Conservation (phyloP, 176 grass and related monocot genomes). For the Oropetium thomaeum region DNA sequence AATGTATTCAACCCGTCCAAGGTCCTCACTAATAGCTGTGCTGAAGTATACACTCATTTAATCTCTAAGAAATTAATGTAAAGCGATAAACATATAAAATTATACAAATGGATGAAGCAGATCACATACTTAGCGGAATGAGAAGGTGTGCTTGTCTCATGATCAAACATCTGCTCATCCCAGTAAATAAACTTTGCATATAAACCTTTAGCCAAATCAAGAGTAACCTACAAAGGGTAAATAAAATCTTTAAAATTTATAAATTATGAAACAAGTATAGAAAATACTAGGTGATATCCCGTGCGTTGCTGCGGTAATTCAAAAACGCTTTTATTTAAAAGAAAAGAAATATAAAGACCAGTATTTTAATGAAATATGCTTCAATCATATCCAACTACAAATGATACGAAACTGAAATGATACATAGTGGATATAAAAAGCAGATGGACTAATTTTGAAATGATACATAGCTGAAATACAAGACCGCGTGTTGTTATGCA, state of each 20-base stretch:
- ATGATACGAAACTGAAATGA: too few species aligned
- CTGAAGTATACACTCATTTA: slow-evolving; percentile 67
- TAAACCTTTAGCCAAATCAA: slow-evolving; percentile 86
- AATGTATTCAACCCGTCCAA: slow-evolving; percentile 96
- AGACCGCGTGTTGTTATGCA: too few species aligned
- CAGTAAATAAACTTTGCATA: slow-evolving; percentile 97
- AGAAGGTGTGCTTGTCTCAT: slow-evolving; percentile 74
- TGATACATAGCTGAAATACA: too few species aligned
- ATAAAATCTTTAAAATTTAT: slow-evolving; percentile 15
- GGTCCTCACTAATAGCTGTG: slow-evolving; percentile 97
- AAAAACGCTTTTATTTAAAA: too few species aligned
- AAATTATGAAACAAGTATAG: neutral
- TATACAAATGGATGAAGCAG: neutral
- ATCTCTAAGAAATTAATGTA: slow-evolving; percentile 29
- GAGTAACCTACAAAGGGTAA: slow-evolving; percentile 61
- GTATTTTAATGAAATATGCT: too few species aligned
- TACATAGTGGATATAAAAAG: too few species aligned
- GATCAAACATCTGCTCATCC: slow-evolving; percentile 94
- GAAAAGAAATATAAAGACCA: too few species aligned
- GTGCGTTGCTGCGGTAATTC: too few species aligned
- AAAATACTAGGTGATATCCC: too few species aligned
- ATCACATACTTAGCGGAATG: slow-evolving; percentile 76
- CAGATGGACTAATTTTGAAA: too few species aligned
- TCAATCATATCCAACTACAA: too few species aligned
- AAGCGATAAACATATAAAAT: neutral